Base-by-base conservation (phyloP, 768 basidiomycete species). In the Termitomyces sp. region DNA sequence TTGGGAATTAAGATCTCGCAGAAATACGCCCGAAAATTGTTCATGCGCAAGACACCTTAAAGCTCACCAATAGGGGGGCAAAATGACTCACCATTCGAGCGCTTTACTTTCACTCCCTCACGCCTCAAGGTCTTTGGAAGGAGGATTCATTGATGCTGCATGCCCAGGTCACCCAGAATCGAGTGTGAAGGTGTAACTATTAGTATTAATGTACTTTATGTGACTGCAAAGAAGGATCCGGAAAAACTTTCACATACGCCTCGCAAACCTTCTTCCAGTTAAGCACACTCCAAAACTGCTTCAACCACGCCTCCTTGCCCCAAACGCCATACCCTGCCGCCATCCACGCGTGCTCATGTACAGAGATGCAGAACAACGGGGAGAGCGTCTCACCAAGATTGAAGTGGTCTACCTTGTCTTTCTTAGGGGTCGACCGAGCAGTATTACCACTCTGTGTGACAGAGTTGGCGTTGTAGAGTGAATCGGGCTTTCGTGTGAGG, bases 281-380 rank as follows among this genome's bases (percentile, higher is more conserved):
- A 57, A 96, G 73, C 22, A 89, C 90, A 11, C 77, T 79, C 92
- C 93, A 96, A 75, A 95, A 94, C 69, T 87, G 82, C 67, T 81
- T 84, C 70, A 96, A 70, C 81, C 93, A 96, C 66, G 82, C 82
- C 71, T 96, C 92, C 74, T 92, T 91, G 28, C 94, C 94, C 91
- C 92, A 94, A 5, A 96, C 84, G 5, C 94, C 94, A 65, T 89
- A 94, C 42, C 90, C 91, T 22, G 90, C 88, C 53, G 80, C 79
- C 69, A 96, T 79, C 92, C 93, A 96, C 32, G 89, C 88, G 66
- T 93, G 94, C 72, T 94, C 92, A 66, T 94, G 84, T 5, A 92
- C 84, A 46, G 87, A 86, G 55, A 94, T 69, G 63, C 90, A 91
- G 72, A 93, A 87, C 58, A 96, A 71, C 22, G 94, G 94, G 69